phyloP scores from a whole-genome alignment of 2,329 filamentous ascomycete genomes.

The Diplodia mutila region DNA sequence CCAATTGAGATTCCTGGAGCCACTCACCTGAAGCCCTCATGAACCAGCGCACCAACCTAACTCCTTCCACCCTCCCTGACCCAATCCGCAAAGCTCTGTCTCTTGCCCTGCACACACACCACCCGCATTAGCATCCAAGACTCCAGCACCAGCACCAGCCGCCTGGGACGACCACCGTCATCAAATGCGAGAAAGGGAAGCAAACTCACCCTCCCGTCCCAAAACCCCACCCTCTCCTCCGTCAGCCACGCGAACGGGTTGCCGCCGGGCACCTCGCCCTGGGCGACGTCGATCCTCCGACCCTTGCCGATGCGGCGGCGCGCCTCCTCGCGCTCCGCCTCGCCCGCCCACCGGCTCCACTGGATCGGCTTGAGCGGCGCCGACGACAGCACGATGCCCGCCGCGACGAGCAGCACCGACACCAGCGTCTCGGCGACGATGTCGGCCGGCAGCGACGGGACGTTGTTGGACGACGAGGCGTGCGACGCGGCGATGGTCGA shows the following conservation, averaged over 20 bases:
- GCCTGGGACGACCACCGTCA: too few species aligned
- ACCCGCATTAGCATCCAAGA: not conserved
- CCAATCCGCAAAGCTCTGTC: conserved; percentile 80
- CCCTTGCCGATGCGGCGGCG: conserved; percentile 68
- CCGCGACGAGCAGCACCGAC: conserved; percentile 76
- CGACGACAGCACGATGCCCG: conserved; percentile 79
- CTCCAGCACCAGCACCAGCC: not conserved
- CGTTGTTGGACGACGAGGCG: conserved; percentile 40
- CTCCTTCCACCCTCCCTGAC: conserved; percentile 46
- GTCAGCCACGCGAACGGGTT: conserved; percentile 75
- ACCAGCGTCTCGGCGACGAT: conserved; percentile 85
- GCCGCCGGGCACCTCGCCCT: conserved; percentile 51
- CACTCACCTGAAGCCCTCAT: conserved; percentile 1
- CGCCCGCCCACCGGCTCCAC: conserved; percentile 79
- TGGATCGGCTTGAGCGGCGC: conserved; percentile 82
- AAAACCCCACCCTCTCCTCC: conserved; percentile 81
- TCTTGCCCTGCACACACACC: conserved; percentile 53
- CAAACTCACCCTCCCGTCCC: conserved; percentile 78
- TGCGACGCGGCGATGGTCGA: conserved; percentile 37
- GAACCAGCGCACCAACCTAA: not conserved
- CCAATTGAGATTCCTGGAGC: too few species aligned
- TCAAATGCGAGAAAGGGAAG: too few species aligned
- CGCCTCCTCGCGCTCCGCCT: conserved; percentile 78
- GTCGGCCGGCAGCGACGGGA: conserved; percentile 70
- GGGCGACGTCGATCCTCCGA: conserved; percentile 26